A percentile compares a stretch with the other conserved stretches of the same genome.
Evolutionary conservation across 371 early-diverging fungal genomes (phyloP).

Genomic region (Massospora cicadina): DNA sequence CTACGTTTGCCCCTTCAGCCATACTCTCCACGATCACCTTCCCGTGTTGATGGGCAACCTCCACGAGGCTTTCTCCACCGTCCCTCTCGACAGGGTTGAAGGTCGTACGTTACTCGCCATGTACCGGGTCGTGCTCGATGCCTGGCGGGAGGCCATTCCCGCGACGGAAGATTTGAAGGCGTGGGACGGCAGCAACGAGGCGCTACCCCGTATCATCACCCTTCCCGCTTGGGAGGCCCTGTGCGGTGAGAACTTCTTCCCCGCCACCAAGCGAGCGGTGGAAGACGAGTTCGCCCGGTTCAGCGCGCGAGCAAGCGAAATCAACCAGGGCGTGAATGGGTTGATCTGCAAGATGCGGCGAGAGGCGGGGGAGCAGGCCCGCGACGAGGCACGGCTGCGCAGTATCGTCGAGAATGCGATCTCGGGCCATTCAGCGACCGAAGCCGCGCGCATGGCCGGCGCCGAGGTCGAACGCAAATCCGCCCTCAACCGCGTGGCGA

Average conservation of each 20-base stretch:
- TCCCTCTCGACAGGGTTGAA: not conserved
- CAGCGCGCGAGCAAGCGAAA: constrained; percentile 14
- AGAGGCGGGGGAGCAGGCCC: not conserved
- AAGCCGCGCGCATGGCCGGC: constrained; percentile 12
- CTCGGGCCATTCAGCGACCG: constrained; percentile 13
- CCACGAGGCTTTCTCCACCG: constrained; percentile 12
- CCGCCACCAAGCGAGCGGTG: constrained; percentile 20
- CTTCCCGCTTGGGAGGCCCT: constrained; percentile 20
- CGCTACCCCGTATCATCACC: constrained; percentile 17
- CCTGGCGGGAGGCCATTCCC: not conserved
- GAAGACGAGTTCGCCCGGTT: constrained; percentile 22
- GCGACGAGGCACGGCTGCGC: constrained; percentile 9
- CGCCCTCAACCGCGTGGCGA: constrained; percentile 11
- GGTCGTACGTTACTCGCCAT: not conserved
- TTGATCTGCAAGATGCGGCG: constrained; percentile 11
- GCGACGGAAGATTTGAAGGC: not conserved
- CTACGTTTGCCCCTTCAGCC: constrained; percentile 11
- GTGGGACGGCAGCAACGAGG: constrained; percentile 10
- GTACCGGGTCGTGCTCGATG: not conserved
- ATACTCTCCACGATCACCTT: constrained; percentile 11
- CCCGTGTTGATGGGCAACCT: constrained; percentile 12
- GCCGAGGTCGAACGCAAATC: constrained; percentile 19
- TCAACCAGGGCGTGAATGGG: constrained; percentile 16
- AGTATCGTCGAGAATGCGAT: constrained; percentile 9
- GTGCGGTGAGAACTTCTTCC: constrained; percentile 21